phyloP scores from a whole-genome alignment of 345 rosid species.

The Syzygium jambos region DNA sequence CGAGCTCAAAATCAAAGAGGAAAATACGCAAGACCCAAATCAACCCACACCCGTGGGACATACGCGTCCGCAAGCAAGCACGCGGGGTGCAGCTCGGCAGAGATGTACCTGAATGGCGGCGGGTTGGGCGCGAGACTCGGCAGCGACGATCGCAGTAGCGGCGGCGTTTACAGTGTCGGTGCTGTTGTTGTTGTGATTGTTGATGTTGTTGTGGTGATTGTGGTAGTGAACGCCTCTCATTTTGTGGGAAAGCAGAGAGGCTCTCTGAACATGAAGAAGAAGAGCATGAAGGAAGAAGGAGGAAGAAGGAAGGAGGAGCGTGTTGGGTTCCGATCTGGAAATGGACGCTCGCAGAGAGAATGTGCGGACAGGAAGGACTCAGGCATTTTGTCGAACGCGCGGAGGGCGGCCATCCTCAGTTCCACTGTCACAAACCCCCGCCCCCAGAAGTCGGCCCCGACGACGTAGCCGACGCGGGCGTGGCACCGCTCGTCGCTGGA shows the following conservation, averaged over 20 bases:
- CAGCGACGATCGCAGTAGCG: slow-evolving; percentile 84
- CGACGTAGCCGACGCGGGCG: too few species aligned
- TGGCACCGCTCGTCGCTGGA: too few species aligned
- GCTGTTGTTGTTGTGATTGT: slow-evolving; percentile 22
- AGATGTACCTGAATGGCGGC: slow-evolving; percentile 40
- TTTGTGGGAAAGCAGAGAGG: background rate
- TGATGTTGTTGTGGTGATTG: background rate
- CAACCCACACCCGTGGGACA: background rate
- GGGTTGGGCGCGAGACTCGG: slow-evolving; percentile 78
- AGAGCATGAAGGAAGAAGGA: background rate
- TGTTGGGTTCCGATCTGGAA: background rate
- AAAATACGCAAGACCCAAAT: background rate
- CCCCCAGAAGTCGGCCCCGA: too few species aligned
- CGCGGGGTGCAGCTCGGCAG: background rate
- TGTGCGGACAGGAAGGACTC: background rate
- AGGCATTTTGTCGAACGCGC: too few species aligned
- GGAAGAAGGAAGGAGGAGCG: background rate
- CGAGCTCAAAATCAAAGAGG: background rate
- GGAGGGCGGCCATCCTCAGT: too few species aligned
- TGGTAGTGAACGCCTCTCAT: background rate
- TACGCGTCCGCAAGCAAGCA: too few species aligned
- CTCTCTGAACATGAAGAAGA: background rate
- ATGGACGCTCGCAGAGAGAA: background rate
- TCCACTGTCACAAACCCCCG: too few species aligned
- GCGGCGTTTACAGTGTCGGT: slow-evolving; percentile 93